A percentile compares a stretch with the other conserved stretches of the same genome.
Evolutionary conservation across 805 yeast genomes (phyloP).

Genomic region (Pichia sporocuriosa): DNA sequence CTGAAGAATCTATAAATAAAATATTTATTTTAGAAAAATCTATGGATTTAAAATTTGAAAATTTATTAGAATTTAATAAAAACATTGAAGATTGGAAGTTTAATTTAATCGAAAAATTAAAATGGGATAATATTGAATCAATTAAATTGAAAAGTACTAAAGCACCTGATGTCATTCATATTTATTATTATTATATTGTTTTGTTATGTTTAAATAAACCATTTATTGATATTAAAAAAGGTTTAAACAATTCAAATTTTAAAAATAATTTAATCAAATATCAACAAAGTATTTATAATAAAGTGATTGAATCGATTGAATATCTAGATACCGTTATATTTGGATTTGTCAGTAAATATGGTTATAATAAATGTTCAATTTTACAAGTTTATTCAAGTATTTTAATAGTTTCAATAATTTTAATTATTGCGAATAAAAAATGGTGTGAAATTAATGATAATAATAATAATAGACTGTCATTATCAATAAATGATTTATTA

Average conservation of each 20-base stretch:
- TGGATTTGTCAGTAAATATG: constrained; percentile 34
- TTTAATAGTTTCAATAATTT: constrained; percentile 19
- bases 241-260: neutral
- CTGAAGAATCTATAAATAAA: constrained; percentile 40
- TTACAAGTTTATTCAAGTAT: constrained; percentile 43
- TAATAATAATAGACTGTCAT: constrained; percentile 14
- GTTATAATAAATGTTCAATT: constrained; percentile 37
- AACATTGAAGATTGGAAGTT: constrained; percentile 37
- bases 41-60: neutral
- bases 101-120: constrained; percentile 40
- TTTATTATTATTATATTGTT: constrained; percentile 53
- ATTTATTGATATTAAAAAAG: constrained; percentile 26
- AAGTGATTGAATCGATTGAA: constrained; percentile 35
- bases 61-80: constrained; percentile 6
- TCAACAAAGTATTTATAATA: constrained; percentile 10
- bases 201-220: constrained; percentile 56
- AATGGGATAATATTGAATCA: constrained; percentile 34
- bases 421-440: constrained; percentile 1
- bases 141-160: constrained; percentile 22
- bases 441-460: neutral
- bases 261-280: neutral
- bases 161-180: constrained; percentile 44
- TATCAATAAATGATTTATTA: too few species aligned
- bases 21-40: constrained; percentile 25
- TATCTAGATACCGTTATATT: constrained; percentile 36